Percentiles rank a stretch among this genome's conserved stretches.
Conservation (phyloP, 169 alveolate genomes). For the Perkinsus marinus region DNA sequence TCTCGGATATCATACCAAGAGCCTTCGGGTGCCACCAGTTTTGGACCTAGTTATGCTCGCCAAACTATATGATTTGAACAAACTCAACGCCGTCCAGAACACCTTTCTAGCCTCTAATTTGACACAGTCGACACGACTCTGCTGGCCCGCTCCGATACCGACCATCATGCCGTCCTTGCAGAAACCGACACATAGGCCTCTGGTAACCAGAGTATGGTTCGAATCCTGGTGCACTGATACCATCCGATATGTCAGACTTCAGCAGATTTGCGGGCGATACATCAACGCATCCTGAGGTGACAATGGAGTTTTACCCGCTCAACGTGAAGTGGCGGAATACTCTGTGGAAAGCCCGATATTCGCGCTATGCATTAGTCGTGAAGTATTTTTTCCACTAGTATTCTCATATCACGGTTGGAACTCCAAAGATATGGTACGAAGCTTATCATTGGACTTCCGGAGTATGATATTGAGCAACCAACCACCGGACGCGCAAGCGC, state of each 20-base stretch:
- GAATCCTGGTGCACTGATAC: conserved; percentile 14
- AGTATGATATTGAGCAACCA: no score
- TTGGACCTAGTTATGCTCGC: not conserved
- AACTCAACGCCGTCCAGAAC: not conserved
- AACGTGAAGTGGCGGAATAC: no score
- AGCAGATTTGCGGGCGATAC: conserved; percentile 18
- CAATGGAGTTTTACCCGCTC: no score
- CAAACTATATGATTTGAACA: not conserved
- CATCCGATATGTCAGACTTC: conserved; percentile 30
- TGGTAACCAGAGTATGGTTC: no score
- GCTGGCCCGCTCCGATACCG: conserved; percentile 37
- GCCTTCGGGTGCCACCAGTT: conserved; percentile 9
- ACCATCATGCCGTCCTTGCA: conserved; percentile 28
- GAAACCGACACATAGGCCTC: conserved; percentile 30
- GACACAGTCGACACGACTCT: conserved; percentile 33
- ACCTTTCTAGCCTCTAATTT: conserved; percentile 30
- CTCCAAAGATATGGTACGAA: no score
- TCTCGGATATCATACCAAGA: conserved; percentile 20
- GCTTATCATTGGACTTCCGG: no score
- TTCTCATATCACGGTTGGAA: no score
- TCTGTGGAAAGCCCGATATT: no score
- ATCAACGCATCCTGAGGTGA: no score
- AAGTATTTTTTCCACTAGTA: no score
- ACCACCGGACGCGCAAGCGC: no score
- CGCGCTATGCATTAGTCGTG: no score